These are phyloP conservation scores for Ogataea henricii DNA, from an alignment of 805 yeast genomes.

Conservation along the genomic window DNA sequence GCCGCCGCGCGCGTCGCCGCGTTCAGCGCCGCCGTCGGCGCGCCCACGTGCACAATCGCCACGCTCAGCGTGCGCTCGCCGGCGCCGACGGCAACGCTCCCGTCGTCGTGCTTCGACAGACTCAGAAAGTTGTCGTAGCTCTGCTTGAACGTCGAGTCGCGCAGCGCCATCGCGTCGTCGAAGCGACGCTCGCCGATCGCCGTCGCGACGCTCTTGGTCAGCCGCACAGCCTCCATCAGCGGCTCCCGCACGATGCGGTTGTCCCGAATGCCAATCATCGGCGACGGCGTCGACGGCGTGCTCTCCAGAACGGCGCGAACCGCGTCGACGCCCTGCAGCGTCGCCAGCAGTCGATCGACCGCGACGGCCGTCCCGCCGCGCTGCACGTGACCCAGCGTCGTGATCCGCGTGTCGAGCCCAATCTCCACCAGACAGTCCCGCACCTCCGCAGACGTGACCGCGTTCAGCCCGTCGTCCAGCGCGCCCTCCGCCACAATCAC, in stretches of 20 bases:
- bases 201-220: constrained; percentile 86
- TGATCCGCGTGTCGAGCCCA: constrained; percentile 92
- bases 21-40: constrained; percentile 96
- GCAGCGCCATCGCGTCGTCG: constrained; percentile 78
- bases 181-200: constrained; percentile 82
- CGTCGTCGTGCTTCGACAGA: constrained; percentile 68
- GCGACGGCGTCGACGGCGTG: constrained; percentile 91
- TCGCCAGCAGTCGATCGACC: constrained; percentile 85
- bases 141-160: constrained; percentile 88
- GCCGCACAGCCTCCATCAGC: constrained; percentile 83
- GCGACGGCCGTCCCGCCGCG: constrained; percentile 99
- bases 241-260: constrained; percentile 85
- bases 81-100: constrained; percentile 56
- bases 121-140: constrained; percentile 71
- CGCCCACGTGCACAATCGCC: constrained; percentile 91
- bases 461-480: constrained; percentile 74
- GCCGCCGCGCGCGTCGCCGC: constrained; percentile 92
- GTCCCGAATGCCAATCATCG: constrained; percentile 87
- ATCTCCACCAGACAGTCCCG: constrained; percentile 77
- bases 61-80: constrained; percentile 57
- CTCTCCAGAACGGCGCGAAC: constrained; percentile 87
- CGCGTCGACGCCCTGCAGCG: constrained; percentile 97
- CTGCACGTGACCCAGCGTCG: constrained; percentile 96
- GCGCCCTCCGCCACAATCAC: constrained; percentile 99
- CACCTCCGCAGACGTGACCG: constrained; percentile 79